Evolutionary conservation across 305 asterid genomes (phyloP), one percentile per base, ranked within the genome.

Genomic region (Andrographis paniculata): DNA sequence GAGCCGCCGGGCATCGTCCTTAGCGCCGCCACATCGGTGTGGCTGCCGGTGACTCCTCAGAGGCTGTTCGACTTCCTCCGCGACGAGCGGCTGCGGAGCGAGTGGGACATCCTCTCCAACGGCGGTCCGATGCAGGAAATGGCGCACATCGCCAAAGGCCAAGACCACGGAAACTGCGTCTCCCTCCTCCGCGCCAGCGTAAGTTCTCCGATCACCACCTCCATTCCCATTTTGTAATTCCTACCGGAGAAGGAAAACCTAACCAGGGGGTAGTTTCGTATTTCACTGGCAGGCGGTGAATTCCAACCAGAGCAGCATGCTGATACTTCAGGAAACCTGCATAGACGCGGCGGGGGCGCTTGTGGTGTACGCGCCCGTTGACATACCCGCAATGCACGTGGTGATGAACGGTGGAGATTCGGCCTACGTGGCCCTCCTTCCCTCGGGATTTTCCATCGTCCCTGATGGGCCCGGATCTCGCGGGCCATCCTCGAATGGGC

Each of bases 351-450:
- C 98, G 18, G 96, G 96, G 13, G 71, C 98, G 69, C 87, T 91
- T 43, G 95, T 87, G 20, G 98, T 86, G 31, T 91, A 91, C 80
- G 98, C 98, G 54, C 96, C 98, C 4, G 98, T 91, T 22, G 98
- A 91, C 70, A 83, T 86, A 19, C 98, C 95, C 16, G 92, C 95
- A 3, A 80, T 91, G 98, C 92, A 83, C 56, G 78, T 76, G 45
- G 96, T 91, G 48, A 86, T 91, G 92, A 91, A 83, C 75, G 98
- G 98, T 50, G 96, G 96, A 10, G 98, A 91, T 65, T 87, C 98
- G 0, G 88, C 94, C 14, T 80, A 80, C 74, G 98, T 91, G 52
- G 96, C 95, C 1, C 66, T 91, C 23, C 91, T 91, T 0, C 98
- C 98, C 0, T 91, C 98, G 0, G 98, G 98, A 1, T 91, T 91